Conservation (phyloP, 768 basidiomycete genomes). For the Leucocoprinus leucothites region DNA sequence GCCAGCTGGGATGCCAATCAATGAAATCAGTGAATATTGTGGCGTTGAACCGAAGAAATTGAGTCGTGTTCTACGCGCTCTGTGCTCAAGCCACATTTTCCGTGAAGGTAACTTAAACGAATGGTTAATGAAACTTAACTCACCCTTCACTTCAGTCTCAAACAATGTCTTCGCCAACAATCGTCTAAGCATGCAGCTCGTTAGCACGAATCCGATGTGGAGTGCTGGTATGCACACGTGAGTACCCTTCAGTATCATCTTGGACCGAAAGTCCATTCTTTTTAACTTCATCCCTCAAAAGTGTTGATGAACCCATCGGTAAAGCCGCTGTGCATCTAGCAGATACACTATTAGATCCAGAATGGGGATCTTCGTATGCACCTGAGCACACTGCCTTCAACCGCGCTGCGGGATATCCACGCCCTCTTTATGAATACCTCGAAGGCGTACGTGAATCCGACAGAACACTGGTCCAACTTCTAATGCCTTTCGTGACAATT, state of each 20-base stretch:
- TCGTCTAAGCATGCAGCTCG: constrained; percentile 27
- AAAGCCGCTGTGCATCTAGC: constrained; percentile 19
- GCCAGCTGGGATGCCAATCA: constrained; percentile 28
- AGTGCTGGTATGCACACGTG: constrained; percentile 22
- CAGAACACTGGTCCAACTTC: not conserved
- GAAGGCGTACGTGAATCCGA: not conserved
- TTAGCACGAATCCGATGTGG: not conserved
- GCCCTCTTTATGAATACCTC: constrained; percentile 12
- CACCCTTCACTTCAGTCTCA: constrained; percentile 20
- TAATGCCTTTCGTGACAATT: too few species aligned
- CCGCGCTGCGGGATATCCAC: constrained; percentile 1
- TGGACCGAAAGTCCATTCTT: not conserved
- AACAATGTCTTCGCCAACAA: constrained; percentile 40
- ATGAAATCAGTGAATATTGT: constrained; percentile 22
- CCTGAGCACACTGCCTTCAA: constrained; percentile 15
- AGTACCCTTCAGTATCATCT: not conserved
- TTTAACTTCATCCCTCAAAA: not conserved
- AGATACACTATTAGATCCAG: constrained; percentile 27
- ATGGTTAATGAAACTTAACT: not conserved
- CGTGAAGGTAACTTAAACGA: constrained; percentile 27
- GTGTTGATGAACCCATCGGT: constrained; percentile 18
- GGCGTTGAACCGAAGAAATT: constrained; percentile 30
- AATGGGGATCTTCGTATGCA: constrained; percentile 19
- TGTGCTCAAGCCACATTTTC: constrained; percentile 35
- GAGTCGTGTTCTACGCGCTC: constrained; percentile 28